Percentiles rank a stretch among this genome's conserved stretches.
These are phyloP conservation scores for Leptographium flavum DNA, from an alignment of 2,329 filamentous ascomycete species.

Conservation along the genomic window DNA sequence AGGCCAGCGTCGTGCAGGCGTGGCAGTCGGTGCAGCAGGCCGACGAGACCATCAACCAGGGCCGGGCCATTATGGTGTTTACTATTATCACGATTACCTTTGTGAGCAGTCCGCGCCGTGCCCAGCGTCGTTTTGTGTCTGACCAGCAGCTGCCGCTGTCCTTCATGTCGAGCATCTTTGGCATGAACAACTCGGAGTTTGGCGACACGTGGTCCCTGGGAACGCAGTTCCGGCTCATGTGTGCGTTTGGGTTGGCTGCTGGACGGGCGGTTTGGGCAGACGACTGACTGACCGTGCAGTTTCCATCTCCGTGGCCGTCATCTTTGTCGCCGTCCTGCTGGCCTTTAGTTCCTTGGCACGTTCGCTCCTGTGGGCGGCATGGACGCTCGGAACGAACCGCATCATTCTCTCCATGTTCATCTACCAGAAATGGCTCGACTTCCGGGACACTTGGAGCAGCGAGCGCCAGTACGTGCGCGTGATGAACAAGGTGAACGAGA, in stretches of 20 bases:
- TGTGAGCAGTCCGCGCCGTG: slow-evolving; percentile 14
- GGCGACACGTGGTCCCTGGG: neutral
- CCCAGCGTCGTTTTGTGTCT: neutral
- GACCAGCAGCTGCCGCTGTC: slow-evolving; percentile 20
- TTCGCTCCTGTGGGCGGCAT: neutral
- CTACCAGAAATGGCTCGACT: slow-evolving; percentile 2
- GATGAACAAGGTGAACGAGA: neutral
- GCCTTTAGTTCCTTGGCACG: neutral
- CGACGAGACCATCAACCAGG: slow-evolving; percentile 25
- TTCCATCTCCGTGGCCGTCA: slow-evolving; percentile 1
- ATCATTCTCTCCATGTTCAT: neutral
- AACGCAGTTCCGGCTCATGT: slow-evolving; percentile 11
- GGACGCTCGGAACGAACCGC: neutral
- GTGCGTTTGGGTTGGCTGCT: slow-evolving; percentile 6
- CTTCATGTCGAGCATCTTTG: slow-evolving; percentile 24
- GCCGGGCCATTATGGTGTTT: slow-evolving; percentile 29
- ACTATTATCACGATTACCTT: slow-evolving; percentile 32
- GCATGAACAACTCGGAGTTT: slow-evolving; percentile 18
- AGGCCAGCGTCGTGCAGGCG: slow-evolving; percentile 29
- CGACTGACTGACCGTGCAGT: neutral
- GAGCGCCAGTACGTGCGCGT: neutral
- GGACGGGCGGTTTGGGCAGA: neutral
- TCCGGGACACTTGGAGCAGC: neutral
- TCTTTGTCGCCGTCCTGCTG: neutral
- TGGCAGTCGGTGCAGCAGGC: slow-evolving; percentile 24